These are phyloP conservation scores for Hanseniaspora lindneri DNA, from an alignment of 805 yeast species.

Conservation along the genomic window DNA sequence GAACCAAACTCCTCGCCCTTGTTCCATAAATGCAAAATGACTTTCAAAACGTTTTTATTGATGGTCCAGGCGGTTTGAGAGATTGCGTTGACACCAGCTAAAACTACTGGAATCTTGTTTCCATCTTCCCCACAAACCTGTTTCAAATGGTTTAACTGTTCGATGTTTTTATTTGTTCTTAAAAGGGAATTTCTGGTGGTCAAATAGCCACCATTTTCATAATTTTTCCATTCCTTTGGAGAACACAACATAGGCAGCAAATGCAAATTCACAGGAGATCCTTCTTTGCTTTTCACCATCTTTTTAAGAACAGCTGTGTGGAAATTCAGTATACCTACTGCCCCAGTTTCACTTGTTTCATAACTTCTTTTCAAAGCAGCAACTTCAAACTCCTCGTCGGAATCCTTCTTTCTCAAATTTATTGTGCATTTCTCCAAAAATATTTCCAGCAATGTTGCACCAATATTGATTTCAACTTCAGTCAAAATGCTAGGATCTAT, in stretches of 20 bases:
- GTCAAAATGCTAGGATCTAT: not conserved
- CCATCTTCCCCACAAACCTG: conserved; percentile 62
- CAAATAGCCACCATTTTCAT: conserved; percentile 76
- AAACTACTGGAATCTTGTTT: conserved; percentile 47
- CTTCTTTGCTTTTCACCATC: conserved; percentile 52
- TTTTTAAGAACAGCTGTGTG: conserved; percentile 58
- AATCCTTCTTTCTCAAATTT: conserved; percentile 24
- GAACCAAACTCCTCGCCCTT: conserved; percentile 62
- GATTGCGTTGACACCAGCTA: conserved; percentile 70
- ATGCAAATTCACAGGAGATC: conserved; percentile 70
- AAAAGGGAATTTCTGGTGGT: conserved; percentile 53
- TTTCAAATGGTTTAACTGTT: conserved; percentile 75
- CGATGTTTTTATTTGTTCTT: conserved; percentile 74
- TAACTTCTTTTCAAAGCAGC: conserved; percentile 88
- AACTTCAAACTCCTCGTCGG: conserved; percentile 36
- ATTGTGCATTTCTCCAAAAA: conserved; percentile 2
- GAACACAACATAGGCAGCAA: conserved; percentile 80
- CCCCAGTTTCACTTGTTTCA: conserved; percentile 31
- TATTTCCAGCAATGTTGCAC: conserved; percentile 1
- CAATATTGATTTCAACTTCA: conserved; percentile 5
- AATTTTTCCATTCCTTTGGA: conserved; percentile 80
- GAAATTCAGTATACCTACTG: conserved; percentile 44
- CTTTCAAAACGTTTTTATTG: conserved; percentile 54
- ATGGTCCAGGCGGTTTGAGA: conserved; percentile 91
- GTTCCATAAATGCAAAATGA: conserved; percentile 77